These are phyloP conservation scores for Xylaria multiplex DNA, from an alignment of 2,329 filamentous ascomycete genomes.

Conservation along the genomic window DNA sequence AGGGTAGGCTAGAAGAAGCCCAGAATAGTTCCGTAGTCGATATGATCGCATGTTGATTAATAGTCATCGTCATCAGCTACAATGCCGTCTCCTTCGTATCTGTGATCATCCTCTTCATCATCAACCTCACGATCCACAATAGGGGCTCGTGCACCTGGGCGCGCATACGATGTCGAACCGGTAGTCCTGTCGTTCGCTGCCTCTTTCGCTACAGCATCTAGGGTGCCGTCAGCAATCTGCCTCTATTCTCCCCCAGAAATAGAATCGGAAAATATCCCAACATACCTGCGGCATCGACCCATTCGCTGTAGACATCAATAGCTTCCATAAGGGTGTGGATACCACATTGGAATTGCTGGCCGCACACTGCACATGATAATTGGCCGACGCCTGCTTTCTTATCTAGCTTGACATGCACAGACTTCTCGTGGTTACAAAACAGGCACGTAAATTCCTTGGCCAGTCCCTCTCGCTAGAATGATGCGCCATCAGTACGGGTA, in stretches of 20 bases:
- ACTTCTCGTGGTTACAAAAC: constrained; percentile 98
- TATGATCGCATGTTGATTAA: constrained; percentile 71
- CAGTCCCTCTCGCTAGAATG: constrained; percentile 71
- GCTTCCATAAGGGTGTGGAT: constrained; percentile 92
- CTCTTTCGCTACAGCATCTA: constrained; percentile 64
- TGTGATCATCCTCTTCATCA: constrained; percentile 63
- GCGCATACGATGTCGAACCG: constrained; percentile 34
- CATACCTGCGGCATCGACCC: constrained; percentile 85
- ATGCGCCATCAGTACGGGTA: constrained; percentile 16
- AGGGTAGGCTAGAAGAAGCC: constrained; percentile 84
- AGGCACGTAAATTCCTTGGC: constrained; percentile 92
- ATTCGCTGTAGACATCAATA: constrained; percentile 97
- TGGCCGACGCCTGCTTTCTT: constrained; percentile 90
- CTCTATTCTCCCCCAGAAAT: neutral
- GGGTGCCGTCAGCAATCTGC: constrained; percentile 31
- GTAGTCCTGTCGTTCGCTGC: constrained; percentile 35
- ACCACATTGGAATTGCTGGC: constrained; percentile 89
- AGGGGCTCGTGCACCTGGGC: constrained; percentile 39
- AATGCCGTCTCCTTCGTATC: constrained; percentile 65
- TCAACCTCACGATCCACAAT: constrained; percentile 49
- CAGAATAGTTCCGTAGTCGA: constrained; percentile 95
- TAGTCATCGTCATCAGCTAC: constrained; percentile 67
- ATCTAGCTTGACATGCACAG: constrained; percentile 89
- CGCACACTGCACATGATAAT: constrained; percentile 90
- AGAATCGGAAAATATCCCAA: constrained; percentile 3